These are phyloP conservation scores for Fusarium euwallaceae DNA, from an alignment of 2,329 filamentous ascomycete species.

Conservation along the genomic window DNA sequence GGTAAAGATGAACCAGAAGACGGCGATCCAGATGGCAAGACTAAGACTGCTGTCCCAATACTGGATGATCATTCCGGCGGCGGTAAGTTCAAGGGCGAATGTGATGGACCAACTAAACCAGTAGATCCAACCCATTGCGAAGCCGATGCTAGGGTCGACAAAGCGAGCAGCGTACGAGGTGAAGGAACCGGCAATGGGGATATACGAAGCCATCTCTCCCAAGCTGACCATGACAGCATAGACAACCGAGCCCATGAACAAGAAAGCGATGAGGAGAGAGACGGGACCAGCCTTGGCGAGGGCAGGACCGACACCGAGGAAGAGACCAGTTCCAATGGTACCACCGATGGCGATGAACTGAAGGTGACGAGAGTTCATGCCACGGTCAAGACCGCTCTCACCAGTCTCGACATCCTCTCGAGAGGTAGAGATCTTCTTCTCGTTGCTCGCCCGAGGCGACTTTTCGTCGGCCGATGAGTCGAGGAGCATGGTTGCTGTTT, in stretches of 20 bases:
- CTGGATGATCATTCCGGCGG: slow-evolving; percentile 80
- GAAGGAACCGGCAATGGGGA: slow-evolving; percentile 82
- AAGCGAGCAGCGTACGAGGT: slow-evolving; percentile 82
- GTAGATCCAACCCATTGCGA: slow-evolving; percentile 86
- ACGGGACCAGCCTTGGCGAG: slow-evolving; percentile 74
- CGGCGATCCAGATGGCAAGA: slow-evolving; percentile 78
- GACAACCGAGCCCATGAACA: slow-evolving; percentile 78
- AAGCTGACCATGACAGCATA: slow-evolving; percentile 80
- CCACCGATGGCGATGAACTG: slow-evolving; percentile 68
- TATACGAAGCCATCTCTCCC: slow-evolving; percentile 81
- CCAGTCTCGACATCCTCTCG: slow-evolving; percentile 55
- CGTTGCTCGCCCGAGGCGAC: slow-evolving; percentile 46
- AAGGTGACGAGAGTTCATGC: slow-evolving; percentile 57
- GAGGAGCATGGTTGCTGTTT: slow-evolving; percentile 33
- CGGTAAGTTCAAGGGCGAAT: slow-evolving; percentile 79
- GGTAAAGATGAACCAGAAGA: slow-evolving; percentile 81
- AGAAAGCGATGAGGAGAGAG: slow-evolving; percentile 75
- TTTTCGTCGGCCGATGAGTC: slow-evolving; percentile 48
- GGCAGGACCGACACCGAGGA: slow-evolving; percentile 75
- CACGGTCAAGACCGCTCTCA: slow-evolving; percentile 54
- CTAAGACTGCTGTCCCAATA: slow-evolving; percentile 76
- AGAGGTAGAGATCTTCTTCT: slow-evolving; percentile 35
- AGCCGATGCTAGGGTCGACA: slow-evolving; percentile 78
- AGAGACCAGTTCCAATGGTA: slow-evolving; percentile 80
- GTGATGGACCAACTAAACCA: slow-evolving; percentile 85